Percentiles rank a stretch among this genome's conserved stretches.
phyloP scores from a whole-genome alignment of 257 asterid genomes.

The Henckelia pumila region DNA sequence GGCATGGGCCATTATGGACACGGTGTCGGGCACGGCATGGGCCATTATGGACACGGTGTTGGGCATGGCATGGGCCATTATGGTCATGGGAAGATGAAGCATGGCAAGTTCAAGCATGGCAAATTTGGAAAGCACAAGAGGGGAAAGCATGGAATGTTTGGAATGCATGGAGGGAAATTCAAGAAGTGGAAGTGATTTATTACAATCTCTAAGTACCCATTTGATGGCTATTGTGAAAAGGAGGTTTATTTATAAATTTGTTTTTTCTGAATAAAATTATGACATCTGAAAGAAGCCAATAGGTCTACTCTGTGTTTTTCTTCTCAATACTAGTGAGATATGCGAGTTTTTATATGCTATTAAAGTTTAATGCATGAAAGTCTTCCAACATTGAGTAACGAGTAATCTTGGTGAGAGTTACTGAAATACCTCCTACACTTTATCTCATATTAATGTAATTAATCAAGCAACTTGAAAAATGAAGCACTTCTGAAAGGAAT shows the following conservation, averaged over 20 bases:
- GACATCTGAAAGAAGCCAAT: slow-evolving; percentile 23
- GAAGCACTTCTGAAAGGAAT: no score
- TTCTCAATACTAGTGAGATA: no score
- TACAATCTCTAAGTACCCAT: not conserved
- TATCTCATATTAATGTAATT: no score
- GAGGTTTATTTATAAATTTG: not conserved
- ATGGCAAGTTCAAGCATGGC: slow-evolving; percentile 50
- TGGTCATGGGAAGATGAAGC: slow-evolving; percentile 61
- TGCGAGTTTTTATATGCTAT: no score
- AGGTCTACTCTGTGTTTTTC: slow-evolving; percentile 8
- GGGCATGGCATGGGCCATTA: slow-evolving; percentile 30
- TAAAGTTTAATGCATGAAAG: no score
- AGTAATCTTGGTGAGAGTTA: no score
- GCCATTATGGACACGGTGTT: slow-evolving; percentile 34
- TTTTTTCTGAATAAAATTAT: slow-evolving; percentile 10
- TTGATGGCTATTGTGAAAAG: not conserved
- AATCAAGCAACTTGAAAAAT: no score
- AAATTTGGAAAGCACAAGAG: slow-evolving; percentile 47
- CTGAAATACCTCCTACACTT: no score
- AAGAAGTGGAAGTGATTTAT: slow-evolving; percentile 87
- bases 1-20: slow-evolving; percentile 13
- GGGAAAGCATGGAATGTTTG: slow-evolving; percentile 53
- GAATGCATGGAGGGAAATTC: slow-evolving; percentile 57
- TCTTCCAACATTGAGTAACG: no score
- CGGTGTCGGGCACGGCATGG: not conserved